These are phyloP conservation scores for Geotrichum fermentans DNA, from an alignment of 1,139 yeast genomes.

Conservation along the genomic window DNA sequence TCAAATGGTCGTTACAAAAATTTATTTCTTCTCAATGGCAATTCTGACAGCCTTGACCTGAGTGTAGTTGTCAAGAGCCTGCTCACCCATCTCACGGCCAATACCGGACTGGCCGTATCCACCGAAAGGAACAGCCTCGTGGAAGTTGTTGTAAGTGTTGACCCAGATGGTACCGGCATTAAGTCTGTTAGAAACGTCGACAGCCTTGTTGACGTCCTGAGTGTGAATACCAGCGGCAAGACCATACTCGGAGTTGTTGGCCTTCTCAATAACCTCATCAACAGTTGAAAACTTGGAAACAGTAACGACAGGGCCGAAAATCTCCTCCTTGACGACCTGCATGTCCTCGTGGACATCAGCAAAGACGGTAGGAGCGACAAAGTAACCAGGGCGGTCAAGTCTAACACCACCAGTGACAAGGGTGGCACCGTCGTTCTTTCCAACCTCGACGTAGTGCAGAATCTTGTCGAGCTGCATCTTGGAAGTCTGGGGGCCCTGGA, in stretches of 20 bases:
- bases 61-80: constrained; percentile 67
- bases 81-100: constrained; percentile 81
- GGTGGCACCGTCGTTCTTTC: constrained; percentile 65
- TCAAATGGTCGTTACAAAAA: neutral
- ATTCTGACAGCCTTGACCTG: constrained; percentile 60
- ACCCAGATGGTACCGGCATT: constrained; percentile 85
- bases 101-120: constrained; percentile 74
- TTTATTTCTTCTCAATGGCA: constrained; percentile 8
- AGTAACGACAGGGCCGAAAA: constrained; percentile 92
- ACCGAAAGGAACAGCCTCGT: constrained; percentile 73
- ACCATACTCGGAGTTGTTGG: constrained; percentile 74
- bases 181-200: constrained; percentile 57
- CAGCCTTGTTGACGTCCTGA: constrained; percentile 53
- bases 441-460: constrained; percentile 55
- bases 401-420: constrained; percentile 49
- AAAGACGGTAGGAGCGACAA: constrained; percentile 74
- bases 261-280: constrained; percentile 66
- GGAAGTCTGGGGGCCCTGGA: constrained; percentile 73
- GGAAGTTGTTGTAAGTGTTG: constrained; percentile 74
- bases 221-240: constrained; percentile 84
- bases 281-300: constrained; percentile 62
- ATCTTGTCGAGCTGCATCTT: constrained; percentile 61
- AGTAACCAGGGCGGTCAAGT: constrained; percentile 58
- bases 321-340: constrained; percentile 68
- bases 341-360: constrained; percentile 61